Percentiles rank a stretch among this genome's conserved stretches.
Evolutionary conservation across 2,329 filamentous ascomycete species (phyloP).

Genomic region (Diplodia mutila): DNA sequence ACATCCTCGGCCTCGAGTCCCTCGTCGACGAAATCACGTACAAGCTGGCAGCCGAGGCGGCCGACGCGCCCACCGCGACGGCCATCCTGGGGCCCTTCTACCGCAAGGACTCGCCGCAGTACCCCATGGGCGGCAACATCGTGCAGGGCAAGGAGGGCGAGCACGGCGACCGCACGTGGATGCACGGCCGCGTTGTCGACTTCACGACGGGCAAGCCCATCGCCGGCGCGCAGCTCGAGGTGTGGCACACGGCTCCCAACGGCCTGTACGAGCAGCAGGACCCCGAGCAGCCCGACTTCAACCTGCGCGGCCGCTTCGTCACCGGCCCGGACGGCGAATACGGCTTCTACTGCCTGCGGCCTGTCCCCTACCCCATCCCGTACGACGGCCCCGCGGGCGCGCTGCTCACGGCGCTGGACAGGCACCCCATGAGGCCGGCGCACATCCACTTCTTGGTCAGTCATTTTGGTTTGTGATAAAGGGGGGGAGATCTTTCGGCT

Average conservation of each 20-base stretch:
- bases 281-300: conserved; percentile 69
- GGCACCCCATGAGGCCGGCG: conserved; percentile 64
- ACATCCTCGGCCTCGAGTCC: conserved; percentile 62
- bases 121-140: conserved; percentile 72
- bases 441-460: conserved; percentile 66
- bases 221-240: conserved; percentile 68
- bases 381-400: conserved; percentile 63
- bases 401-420: conserved; percentile 61
- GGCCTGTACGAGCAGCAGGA: conserved; percentile 72
- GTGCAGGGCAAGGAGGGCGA: conserved; percentile 50
- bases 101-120: conserved; percentile 70
- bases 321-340: conserved; percentile 69
- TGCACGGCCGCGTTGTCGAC: conserved; percentile 66
- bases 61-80: conserved; percentile 65
- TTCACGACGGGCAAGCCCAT: conserved; percentile 67
- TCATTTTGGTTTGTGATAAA: conserved; percentile 7
- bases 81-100: conserved; percentile 87
- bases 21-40: conserved; percentile 80
- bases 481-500: conserved; percentile 6
- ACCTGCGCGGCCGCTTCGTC: conserved; percentile 72
- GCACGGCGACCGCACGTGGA: conserved; percentile 61
- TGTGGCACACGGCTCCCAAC: conserved; percentile 82
- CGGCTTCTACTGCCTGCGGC: conserved; percentile 47
- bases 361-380: conserved; percentile 58
- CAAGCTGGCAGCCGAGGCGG: conserved; percentile 60